Evolutionary conservation across 805 yeast genomes (phyloP).

Genomic region (Yamadazyma sp.): DNA sequence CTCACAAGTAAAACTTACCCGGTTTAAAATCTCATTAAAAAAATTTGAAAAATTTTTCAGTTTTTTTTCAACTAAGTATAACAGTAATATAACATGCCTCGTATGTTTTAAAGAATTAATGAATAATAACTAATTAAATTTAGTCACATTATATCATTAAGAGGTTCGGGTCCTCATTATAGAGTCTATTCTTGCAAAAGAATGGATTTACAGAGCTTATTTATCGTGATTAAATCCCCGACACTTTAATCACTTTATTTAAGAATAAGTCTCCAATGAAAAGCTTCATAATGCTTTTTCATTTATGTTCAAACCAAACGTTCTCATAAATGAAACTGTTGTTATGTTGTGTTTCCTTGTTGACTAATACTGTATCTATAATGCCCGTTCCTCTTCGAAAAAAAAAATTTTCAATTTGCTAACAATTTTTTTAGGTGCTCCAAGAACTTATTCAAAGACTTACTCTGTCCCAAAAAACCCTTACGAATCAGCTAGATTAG

Average conservation of each 20-base stretch:
- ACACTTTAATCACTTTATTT: constrained; percentile 67
- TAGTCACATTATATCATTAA: constrained; percentile 6
- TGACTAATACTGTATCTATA: too few relatives aligned
- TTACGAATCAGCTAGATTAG: constrained; percentile 99
- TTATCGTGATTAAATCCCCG: constrained; percentile 73
- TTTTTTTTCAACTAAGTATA: constrained; percentile 14
- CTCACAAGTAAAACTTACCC: too few relatives aligned
- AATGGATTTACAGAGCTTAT: constrained; percentile 12
- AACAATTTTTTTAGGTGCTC: constrained; percentile 67
- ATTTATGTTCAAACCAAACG: too few relatives aligned
- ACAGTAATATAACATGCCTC: constrained; percentile 49
- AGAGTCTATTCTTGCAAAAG: constrained; percentile 1
- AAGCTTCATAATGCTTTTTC: too few relatives aligned
- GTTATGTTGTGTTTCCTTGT: too few relatives aligned
- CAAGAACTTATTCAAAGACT: constrained; percentile 99
- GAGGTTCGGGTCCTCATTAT: constrained; percentile 76
- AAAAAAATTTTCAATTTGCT: too few relatives aligned
- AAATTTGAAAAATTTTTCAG: constrained; percentile 15
- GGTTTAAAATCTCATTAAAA: too few relatives aligned
- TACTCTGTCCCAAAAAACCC: constrained; percentile 99
- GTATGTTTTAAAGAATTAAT: constrained; percentile 40
- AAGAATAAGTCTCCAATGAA: constrained; percentile 18
- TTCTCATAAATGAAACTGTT: too few relatives aligned
- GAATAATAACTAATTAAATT: neutral
- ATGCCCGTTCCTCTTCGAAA: neutral